Conservation (phyloP, 2,329 filamentous ascomycete species). For the Coniochaeta sp. region DNA sequence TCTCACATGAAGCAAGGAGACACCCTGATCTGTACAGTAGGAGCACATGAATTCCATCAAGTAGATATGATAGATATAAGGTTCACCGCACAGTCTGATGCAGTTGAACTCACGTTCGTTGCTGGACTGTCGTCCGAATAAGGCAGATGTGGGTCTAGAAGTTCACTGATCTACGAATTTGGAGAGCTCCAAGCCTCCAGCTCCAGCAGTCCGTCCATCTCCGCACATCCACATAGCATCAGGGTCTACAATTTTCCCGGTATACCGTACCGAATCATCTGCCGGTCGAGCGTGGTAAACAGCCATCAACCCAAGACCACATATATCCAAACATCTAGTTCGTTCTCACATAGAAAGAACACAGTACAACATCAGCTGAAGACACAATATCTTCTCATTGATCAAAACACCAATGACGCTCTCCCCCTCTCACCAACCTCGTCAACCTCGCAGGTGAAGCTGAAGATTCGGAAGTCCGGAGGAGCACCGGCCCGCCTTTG, state of each 20-base stretch:
- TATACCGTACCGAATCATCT: slow-evolving; percentile 14
- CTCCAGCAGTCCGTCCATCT: too few species aligned
- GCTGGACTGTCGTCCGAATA: neutral
- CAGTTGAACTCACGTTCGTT: neutral
- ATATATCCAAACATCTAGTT: neutral
- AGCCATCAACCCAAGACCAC: neutral
- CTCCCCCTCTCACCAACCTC: neutral
- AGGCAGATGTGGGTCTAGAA: neutral
- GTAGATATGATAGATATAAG: too few species aligned
- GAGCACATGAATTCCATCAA: neutral
- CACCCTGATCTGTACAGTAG: neutral
- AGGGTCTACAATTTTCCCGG: slow-evolving; percentile 19
- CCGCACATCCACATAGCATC: neutral
- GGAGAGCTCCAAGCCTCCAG: too few species aligned
- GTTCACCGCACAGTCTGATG: too few species aligned
- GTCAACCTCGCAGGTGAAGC: neutral
- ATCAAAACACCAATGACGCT: neutral
- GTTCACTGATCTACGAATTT: neutral
- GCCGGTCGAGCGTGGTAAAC: slow-evolving; percentile 10
- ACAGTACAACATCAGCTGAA: neutral
- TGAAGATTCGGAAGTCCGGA: neutral
- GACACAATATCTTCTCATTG: neutral
- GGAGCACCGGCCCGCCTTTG: neutral
- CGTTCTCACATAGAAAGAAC: slow-evolving; percentile 7
- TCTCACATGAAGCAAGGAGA: too few species aligned